Percentiles rank a stretch among this genome's conserved stretches.
phyloP scores from a whole-genome alignment of 108 stramenopile species.

The Cyclostephanos tholiformis region DNA sequence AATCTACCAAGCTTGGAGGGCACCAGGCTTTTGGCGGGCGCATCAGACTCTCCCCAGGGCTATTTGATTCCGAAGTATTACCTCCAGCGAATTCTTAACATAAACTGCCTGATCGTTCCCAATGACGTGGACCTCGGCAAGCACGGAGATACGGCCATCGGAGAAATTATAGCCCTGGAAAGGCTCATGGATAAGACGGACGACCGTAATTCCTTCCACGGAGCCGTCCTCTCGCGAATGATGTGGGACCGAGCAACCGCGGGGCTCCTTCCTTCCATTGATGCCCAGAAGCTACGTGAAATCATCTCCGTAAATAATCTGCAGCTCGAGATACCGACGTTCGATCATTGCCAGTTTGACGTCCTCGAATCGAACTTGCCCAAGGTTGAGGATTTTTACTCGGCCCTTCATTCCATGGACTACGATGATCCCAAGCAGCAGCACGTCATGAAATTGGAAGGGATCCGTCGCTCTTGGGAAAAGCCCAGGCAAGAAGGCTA shows the following conservation, averaged over 20 bases:
- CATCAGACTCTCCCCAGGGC: slow-evolving; percentile 41
- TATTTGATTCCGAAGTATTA: slow-evolving; percentile 35
- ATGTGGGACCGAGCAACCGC: slow-evolving; percentile 22
- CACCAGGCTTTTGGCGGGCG: slow-evolving; percentile 20
- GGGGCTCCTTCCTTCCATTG: slow-evolving; percentile 5
- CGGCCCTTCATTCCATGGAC: slow-evolving; percentile 32
- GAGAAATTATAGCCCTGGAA: slow-evolving; percentile 39
- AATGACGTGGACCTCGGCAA: slow-evolving; percentile 40
- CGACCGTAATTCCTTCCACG: background rate
- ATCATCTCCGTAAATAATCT: background rate
- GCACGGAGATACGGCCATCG: slow-evolving; percentile 48
- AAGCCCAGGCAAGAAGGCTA: slow-evolving; percentile 13
- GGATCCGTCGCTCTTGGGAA: slow-evolving; percentile 1
- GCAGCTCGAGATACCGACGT: slow-evolving; percentile 11
- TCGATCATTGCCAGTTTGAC: slow-evolving; percentile 50
- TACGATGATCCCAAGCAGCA: slow-evolving; percentile 28
- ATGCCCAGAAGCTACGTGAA: slow-evolving; percentile 5
- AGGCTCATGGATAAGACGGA: slow-evolving; percentile 3
- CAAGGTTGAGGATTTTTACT: background rate
- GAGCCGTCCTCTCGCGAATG: slow-evolving; percentile 28
- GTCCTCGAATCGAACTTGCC: slow-evolving; percentile 5
- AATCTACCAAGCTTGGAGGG: background rate
- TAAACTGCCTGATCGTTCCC: slow-evolving; percentile 9
- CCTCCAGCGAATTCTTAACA: slow-evolving; percentile 4
- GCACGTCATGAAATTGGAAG: slow-evolving; percentile 42